A percentile compares a stretch with the other conserved stretches of the same genome.
Conservation (phyloP, 257 asterid genomes). For the Salvia splendens region DNA sequence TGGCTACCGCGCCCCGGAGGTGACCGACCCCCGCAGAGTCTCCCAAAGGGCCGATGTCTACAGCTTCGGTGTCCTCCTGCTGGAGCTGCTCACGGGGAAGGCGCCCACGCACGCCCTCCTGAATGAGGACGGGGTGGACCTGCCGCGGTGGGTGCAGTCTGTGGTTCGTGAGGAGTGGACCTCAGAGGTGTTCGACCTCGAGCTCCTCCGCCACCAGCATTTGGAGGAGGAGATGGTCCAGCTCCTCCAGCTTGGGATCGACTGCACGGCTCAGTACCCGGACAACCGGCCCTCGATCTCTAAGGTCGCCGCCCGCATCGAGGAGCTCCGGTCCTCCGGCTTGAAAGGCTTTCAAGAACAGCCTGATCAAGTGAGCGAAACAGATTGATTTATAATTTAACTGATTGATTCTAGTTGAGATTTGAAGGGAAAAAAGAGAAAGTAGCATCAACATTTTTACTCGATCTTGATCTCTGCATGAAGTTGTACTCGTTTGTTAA, state of each 20-base stretch:
- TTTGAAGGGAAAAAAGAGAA: conserved; percentile 14
- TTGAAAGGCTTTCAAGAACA: conserved; percentile 35
- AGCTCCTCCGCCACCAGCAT: conserved; percentile 54
- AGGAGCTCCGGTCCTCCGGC: conserved; percentile 45
- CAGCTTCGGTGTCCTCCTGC: too few relatives aligned
- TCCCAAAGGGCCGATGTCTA: too few relatives aligned
- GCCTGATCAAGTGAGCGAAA: conserved; percentile 50
- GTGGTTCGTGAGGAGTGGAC: too few relatives aligned
- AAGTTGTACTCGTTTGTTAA: conserved; percentile 37
- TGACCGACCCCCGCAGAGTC: too few relatives aligned
- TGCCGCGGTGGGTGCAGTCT: too few relatives aligned
- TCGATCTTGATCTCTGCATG: conserved; percentile 10
- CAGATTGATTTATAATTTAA: conserved; percentile 26
- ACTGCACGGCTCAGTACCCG: conserved; percentile 73
- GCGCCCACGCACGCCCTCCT: too few relatives aligned
- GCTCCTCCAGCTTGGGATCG: conserved; percentile 72
- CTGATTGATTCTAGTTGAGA: background rate
- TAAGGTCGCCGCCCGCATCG: conserved; percentile 46
- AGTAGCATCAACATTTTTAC: conserved; percentile 15
- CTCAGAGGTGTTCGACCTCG: too few relatives aligned
- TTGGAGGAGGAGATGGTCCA: conserved; percentile 78
- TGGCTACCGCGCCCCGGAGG: too few relatives aligned
- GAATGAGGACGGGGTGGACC: too few relatives aligned
- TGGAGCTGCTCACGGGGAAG: too few relatives aligned
- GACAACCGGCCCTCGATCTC: conserved; percentile 62